These are phyloP conservation scores for Flaveria floridana DNA, from an alignment of 140 eudicot species.

Conservation along the genomic window DNA sequence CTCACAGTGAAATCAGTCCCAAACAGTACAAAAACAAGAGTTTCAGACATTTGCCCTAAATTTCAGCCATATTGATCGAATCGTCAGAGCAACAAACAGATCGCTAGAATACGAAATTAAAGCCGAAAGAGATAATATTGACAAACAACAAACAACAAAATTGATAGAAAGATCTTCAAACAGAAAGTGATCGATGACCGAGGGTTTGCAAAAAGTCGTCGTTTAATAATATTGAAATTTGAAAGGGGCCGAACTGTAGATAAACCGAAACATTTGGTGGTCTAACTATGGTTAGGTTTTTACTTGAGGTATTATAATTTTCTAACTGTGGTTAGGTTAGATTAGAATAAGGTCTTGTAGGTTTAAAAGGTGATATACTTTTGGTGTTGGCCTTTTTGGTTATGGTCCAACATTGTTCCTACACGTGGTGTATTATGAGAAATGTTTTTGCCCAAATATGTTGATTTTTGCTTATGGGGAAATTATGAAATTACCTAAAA, in stretches of 20 bases:
- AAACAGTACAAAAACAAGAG: constrained; percentile 27
- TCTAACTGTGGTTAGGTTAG: constrained; percentile 30
- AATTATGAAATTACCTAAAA: too few species aligned
- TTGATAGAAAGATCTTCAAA: constrained; percentile 32
- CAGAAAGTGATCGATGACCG: constrained; percentile 20
- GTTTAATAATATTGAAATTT: constrained; percentile 17
- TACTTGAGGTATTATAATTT: background rate
- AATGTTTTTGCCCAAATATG: background rate
- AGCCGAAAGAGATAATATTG: constrained; percentile 1
- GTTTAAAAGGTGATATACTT: constrained; percentile 28
- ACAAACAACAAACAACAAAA: constrained; percentile 26
- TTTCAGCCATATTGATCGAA: constrained; percentile 15
- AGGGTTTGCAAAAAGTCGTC: constrained; percentile 32
- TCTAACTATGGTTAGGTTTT: constrained; percentile 21
- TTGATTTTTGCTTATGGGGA: background rate
- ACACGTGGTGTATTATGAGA: constrained; percentile 10
- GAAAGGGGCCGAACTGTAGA: constrained; percentile 28
- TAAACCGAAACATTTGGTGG: constrained; percentile 32
- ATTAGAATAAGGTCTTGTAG: constrained; percentile 25
- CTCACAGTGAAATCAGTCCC: constrained; percentile 25
- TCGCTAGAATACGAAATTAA: constrained; percentile 25
- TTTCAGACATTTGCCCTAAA: constrained; percentile 39
- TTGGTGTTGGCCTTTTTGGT: constrained; percentile 29
- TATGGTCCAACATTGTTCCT: background rate
- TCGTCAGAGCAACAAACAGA: constrained; percentile 25